Evolutionary conservation across 495 filamentous ascomycete genomes (phyloP).

Genomic region (Penicillium steckii): DNA sequence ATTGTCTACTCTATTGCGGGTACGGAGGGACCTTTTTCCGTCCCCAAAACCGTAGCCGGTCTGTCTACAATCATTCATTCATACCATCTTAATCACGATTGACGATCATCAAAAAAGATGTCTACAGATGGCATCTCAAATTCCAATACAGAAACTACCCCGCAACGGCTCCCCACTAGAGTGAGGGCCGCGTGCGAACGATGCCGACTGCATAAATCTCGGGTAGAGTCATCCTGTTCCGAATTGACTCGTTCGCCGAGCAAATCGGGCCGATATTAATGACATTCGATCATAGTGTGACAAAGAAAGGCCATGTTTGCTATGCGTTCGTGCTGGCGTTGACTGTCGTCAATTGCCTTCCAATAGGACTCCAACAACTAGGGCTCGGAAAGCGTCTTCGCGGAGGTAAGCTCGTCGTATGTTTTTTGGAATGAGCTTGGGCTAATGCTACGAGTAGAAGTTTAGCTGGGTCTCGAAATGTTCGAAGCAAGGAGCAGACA

Average conservation of each 20-base stretch:
- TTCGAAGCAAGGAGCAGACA: background rate
- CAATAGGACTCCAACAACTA: background rate
- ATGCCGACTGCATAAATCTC: slow-evolving; percentile 29
- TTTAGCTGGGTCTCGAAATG: background rate
- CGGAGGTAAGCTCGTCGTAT: slow-evolving; percentile 6
- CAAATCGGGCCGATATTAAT: background rate
- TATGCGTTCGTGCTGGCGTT: slow-evolving; percentile 27
- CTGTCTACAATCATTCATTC: background rate
- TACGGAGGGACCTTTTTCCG: background rate
- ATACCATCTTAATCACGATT: background rate
- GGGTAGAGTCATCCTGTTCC: slow-evolving; percentile 13
- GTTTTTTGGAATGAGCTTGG: background rate
- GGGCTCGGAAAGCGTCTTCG: background rate
- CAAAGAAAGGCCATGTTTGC: slow-evolving; percentile 27
- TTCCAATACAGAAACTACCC: background rate
- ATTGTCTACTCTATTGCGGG: background rate
- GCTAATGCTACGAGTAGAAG: background rate
- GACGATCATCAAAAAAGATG: background rate
- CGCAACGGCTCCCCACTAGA: slow-evolving; percentile 22
- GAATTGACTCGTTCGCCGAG: background rate
- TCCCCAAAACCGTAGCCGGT: background rate
- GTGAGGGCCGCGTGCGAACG: slow-evolving; percentile 31
- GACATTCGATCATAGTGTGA: slow-evolving; percentile 23
- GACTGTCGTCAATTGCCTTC: slow-evolving; percentile 15
- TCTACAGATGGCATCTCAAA: background rate